Base-by-base conservation (phyloP, 169 alveolate species). In the Hammondia hammondi region DNA sequence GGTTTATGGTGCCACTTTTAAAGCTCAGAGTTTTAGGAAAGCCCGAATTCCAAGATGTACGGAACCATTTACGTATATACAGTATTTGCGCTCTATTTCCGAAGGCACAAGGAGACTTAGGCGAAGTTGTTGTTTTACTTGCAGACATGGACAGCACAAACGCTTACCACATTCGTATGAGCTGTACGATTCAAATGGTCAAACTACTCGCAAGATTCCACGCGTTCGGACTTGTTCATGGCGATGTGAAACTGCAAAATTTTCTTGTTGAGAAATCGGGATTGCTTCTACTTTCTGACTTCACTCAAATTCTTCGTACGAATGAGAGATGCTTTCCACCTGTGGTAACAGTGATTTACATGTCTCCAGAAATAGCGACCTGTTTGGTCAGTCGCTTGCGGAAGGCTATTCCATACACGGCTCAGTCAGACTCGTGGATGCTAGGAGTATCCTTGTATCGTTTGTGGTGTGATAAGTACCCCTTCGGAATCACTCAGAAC, bases 21-120 rank as follows among this genome's bases (percentile, higher is more conserved):
- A 77, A 32, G 48, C 87, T 77, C 56, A 37, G 29, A 37, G 87
- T 77, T 17, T 14, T 29, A 6, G 87, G 87, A 21, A 77, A 77
- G 48, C 87, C 87, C 48, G 87, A 32, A 10, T 32, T 77, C 21
- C 56, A 37, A 4, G 48, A 77, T 77, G 87, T 77, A 4, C 27
- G 87, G 46, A 32, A n/a, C 12, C 87, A 39, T 39, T 77, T 77
- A 2, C 87, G 48, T 5, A n/a, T 77, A 29, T 10, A 14, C 48
- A 77, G 32, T 46, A 17, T 46, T 77, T 77, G 87, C 32, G 43
- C 32, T 7, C 48, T 77, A 39, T 77, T 77, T n/a, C 87, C 87
- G 56, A 77, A 77, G 21, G 87, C 87, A 5, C 87, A 77, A 77
- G 87, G 87, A n/a, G 87, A 77, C 48, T 29, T 77, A 46, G 27